Evolutionary conservation across 371 early-diverging fungal species (phyloP), one percentile per base, ranked within the genome.

Genomic region (Apophysomyces variabilis): DNA sequence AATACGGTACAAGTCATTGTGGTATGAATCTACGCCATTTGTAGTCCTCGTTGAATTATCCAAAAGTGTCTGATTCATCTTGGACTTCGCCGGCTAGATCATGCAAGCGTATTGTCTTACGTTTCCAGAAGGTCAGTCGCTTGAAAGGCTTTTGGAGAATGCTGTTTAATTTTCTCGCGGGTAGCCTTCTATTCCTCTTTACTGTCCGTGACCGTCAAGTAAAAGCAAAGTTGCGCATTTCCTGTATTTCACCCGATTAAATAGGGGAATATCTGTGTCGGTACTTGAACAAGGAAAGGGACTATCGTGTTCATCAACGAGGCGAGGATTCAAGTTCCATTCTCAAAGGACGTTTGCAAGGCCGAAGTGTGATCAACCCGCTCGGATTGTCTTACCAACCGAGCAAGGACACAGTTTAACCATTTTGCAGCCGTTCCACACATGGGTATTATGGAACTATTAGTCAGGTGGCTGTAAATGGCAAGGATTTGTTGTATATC

Each of bases 271-370:
- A 26, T 26, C 32, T 26, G 32, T 26, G 32, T 26, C 32, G 32
- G 32, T 26, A 26, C 32, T 26, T 26, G 32, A 26, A 26, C 32
- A 26, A 26, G 32, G 32, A 26, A 26, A 26, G 32, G 32, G 32
- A 26, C 0, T 26, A 26, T 26, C 32, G 54, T 65, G 11, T 65
- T 65, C 44, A 59, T 58, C 21, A 54, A 65, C 47, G 60, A 65
- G 18, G 44, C 45, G 9, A 3, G 57, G 45, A 46, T 32, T 65
- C 38, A 58, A 45, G 18, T 32, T 47, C 4, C n/a, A 41, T 26
- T 38, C 50, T 38, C 36, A 38, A 16, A 39, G 65, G 47, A 58
- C 58, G 14, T 46, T 46, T 46, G 50, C 35, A 14, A 38, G 65
- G 35, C 59, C 65, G 14, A 26, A 36, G 14, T 4, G 16, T 6